Base-by-base conservation (phyloP, 257 asterid species). In the Echium plantagineum region DNA sequence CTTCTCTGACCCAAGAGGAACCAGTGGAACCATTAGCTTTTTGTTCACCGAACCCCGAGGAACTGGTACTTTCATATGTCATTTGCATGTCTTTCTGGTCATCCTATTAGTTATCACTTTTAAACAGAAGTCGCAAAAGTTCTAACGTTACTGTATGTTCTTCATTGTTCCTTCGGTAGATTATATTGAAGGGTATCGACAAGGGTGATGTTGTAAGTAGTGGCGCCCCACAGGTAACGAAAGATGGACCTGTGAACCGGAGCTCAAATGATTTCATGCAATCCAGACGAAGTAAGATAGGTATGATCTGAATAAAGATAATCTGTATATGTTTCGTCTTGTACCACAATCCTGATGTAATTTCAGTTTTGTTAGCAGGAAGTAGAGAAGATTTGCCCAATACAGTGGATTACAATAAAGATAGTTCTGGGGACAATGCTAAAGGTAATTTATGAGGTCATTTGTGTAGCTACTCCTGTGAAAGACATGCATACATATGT, bases 121-220 rank as follows among this genome's bases (percentile, higher is more conserved):
- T 42, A 10, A 42, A 42, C 49, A 42, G 49, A 10, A 42, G 15
- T 42, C 2, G 4, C 46, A 42, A 42, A 42, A 42, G 49, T 13
- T 42, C 2, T 12, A 42, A 42, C 13, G 49, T 42, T 21, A 55
- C 61, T 54, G 26, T 15, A 21, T 46, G 67, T 38, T 71, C 59
- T 48, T 75, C 68, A 54, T 56, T 66, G 54, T 55, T 54, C 47
- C 21, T 63, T 63, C 67, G 75, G 78, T 73, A 93, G 99, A 83
- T 64, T 72, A 73, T 85, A 73, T 76, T 89, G 62, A 83, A 84
- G 72, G 97, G 96, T 53, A 93, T 93, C 70, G 97, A 93, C 68
- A 76, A 83, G 57, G 99, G 89, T 59, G 99, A 93, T 63, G 77
- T 93, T 46, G 57, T 63, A 22, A 78, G 87, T 68, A 91, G 97